These are phyloP conservation scores for Blumeriella jaapii DNA, from an alignment of 2,329 filamentous ascomycete species.

Conservation along the genomic window DNA sequence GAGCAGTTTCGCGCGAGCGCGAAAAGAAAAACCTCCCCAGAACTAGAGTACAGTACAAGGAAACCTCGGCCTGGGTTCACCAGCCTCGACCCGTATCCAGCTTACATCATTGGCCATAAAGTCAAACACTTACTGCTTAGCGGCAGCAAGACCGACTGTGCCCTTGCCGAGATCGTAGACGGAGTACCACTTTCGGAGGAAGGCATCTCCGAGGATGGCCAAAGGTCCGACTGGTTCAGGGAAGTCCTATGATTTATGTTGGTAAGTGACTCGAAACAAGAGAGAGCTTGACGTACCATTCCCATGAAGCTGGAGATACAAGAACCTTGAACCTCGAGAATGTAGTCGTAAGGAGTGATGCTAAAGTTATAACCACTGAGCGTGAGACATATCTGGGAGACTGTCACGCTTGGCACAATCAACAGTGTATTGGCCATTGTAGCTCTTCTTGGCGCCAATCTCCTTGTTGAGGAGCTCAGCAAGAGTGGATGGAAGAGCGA, in stretches of 20 bases:
- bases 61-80: conserved; percentile 5
- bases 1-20: too few species aligned
- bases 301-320: conserved; percentile 98
- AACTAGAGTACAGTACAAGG: conserved; percentile 20
- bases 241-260: conserved; percentile 59
- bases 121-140: conserved; percentile 37
- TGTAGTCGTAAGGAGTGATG: conserved; percentile 83
- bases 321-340: conserved; percentile 86
- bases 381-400: conserved; percentile 83
- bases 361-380: conserved; percentile 88
- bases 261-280: conserved; percentile 45
- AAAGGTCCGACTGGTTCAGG: conserved; percentile 81
- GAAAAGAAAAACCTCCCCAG: too few species aligned
- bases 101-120: conserved; percentile 1
- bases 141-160: conserved; percentile 78
- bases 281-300: conserved; percentile 47
- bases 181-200: conserved; percentile 81
- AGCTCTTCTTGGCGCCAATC: conserved; percentile 96
- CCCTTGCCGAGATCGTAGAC: conserved; percentile 90
- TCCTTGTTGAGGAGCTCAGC: conserved; percentile 95
- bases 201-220: conserved; percentile 85
- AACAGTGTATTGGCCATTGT: conserved; percentile 90
- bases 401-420: conserved; percentile 75
- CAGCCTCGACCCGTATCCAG: conserved; percentile 11
- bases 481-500: conserved; percentile 80